These are phyloP conservation scores for Crithidia bombi DNA, from an alignment of 208 protist genomes.

Conservation along the genomic window DNA sequence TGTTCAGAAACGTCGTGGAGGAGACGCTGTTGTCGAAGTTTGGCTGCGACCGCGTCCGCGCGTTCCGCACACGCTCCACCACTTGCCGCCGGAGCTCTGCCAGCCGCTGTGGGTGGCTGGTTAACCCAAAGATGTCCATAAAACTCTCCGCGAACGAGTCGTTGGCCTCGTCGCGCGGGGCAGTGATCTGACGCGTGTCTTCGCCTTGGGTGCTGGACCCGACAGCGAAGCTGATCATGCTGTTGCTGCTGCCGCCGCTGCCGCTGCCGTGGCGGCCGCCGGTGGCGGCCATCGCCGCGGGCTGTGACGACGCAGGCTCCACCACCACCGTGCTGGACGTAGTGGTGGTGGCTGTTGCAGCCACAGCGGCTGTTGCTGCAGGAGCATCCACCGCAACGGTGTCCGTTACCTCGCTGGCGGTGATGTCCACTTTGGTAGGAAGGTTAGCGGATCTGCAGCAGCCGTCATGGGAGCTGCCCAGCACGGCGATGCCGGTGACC, in stretches of 20 bases:
- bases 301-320: too few relatives aligned
- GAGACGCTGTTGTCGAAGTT: constrained; percentile 9
- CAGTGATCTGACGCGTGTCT: neutral
- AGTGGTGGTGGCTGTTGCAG: too few relatives aligned
- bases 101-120: constrained; percentile 31
- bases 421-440: too few relatives aligned
- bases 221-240: constrained; percentile 13
- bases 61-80: constrained; percentile 19
- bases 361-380: too few relatives aligned
- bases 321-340: neutral
- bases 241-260: constrained; percentile 8
- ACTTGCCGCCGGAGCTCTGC: constrained; percentile 23
- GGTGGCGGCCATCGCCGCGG: neutral
- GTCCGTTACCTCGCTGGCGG: neutral
- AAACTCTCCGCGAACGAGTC: constrained; percentile 38
- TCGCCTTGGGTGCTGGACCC: neutral
- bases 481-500: neutral
- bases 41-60: neutral
- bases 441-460: neutral
- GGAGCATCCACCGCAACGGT: too few relatives aligned
- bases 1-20: neutral
- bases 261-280: neutral
- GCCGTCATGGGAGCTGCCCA: neutral
- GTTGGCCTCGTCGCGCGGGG: constrained; percentile 22
- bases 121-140: constrained; percentile 36